These are phyloP conservation scores for Fusarium circinatum DNA, from an alignment of 2,329 filamentous ascomycete species.

Conservation along the genomic window DNA sequence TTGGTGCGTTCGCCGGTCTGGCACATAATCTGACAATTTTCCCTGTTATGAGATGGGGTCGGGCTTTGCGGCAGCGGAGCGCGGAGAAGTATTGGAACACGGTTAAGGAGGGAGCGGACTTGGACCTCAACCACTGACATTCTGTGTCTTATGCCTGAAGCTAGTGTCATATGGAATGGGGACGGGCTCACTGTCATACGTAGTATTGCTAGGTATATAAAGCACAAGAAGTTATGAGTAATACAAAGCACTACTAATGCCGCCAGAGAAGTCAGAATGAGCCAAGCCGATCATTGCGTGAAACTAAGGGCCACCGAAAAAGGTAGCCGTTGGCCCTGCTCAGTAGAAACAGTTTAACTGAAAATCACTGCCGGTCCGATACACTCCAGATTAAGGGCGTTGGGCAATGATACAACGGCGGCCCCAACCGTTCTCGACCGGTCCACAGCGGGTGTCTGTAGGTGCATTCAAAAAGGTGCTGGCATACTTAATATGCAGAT, in stretches of 20 bases:
- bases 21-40: not conserved
- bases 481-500: not conserved
- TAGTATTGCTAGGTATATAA: not conserved
- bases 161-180: no score
- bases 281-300: not conserved
- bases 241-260: not conserved
- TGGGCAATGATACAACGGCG: not conserved
- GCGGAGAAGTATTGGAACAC: not conserved
- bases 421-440: not conserved
- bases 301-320: not conserved
- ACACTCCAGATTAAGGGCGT: not conserved
- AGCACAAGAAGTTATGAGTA: not conserved
- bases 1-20: not conserved
- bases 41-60: not conserved
- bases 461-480: not conserved
- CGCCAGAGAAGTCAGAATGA: not conserved
- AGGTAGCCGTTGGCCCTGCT: not conserved
- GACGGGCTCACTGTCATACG: not conserved
- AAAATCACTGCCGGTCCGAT: not conserved
- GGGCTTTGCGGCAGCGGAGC: not conserved
- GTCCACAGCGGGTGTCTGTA: not conserved
- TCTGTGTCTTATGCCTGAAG: accelerated
- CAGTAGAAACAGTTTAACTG: not conserved
- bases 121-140: not conserved
- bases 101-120: not conserved